These are phyloP conservation scores for Talaromyces sp. DNA, from an alignment of 2,329 filamentous ascomycete genomes.

Conservation along the genomic window DNA sequence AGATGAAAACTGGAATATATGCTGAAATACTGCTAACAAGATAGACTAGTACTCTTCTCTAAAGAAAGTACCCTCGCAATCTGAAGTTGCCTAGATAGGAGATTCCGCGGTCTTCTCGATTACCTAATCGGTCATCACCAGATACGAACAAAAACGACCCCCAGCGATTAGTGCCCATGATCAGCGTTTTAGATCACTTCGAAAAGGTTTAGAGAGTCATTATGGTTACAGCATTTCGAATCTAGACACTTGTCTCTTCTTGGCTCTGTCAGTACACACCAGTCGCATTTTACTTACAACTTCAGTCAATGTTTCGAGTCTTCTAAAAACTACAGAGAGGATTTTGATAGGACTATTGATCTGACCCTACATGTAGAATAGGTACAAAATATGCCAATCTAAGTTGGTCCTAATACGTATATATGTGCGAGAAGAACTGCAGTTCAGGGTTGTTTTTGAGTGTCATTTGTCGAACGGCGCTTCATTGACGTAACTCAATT, in stretches of 20 bases:
- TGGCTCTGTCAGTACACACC: neutral
- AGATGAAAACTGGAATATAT: neutral
- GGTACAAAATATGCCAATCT: neutral
- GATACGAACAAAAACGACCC: neutral
- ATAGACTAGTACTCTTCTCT: neutral
- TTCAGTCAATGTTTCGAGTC: no score
- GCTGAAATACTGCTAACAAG: neutral
- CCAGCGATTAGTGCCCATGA: neutral
- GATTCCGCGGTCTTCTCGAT: neutral
- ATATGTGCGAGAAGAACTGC: neutral
- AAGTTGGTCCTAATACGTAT: neutral
- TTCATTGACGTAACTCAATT: neutral
- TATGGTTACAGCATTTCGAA: neutral
- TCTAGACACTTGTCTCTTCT: neutral
- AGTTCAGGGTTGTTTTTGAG: neutral
- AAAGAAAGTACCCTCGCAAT: neutral
- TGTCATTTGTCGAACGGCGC: neutral
- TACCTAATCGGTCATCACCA: neutral
- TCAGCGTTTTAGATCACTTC: neutral
- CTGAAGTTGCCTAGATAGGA: neutral
- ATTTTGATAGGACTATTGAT: neutral
- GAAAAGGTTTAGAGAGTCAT: neutral
- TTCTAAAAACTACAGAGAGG: neutral
- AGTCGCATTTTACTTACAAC: neutral
- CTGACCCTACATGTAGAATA: neutral